phyloP scores from a whole-genome alignment of 1,284 basidiomycete genomes.

The Fomitopsis palustris region DNA sequence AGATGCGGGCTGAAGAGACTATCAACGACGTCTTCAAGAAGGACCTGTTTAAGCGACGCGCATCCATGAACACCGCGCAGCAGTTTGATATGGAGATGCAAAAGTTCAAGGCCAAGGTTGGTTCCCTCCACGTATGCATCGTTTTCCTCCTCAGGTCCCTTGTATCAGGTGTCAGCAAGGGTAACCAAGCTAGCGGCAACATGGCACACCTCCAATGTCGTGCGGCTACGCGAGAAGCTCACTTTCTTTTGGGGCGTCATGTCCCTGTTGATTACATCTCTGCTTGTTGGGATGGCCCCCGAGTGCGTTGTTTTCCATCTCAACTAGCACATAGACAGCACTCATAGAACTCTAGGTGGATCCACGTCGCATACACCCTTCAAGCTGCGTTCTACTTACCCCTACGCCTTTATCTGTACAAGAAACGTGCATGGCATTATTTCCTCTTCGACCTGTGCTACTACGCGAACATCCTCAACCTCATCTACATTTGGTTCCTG shows the following conservation, averaged over 20 bases:
- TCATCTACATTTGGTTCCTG: conserved; percentile 84
- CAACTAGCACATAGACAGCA: conserved; percentile 12
- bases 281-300: conserved; percentile 81
- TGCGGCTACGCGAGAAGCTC: conserved; percentile 87
- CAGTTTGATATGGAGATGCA: conserved; percentile 85
- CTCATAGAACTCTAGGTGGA: conserved; percentile 47
- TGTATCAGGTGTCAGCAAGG: conserved; percentile 64
- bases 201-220: conserved; percentile 89
- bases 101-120: conserved; percentile 69
- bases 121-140: conserved; percentile 6
- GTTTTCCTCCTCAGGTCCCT: conserved; percentile 1
- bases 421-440: conserved; percentile 88
- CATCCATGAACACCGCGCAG: conserved; percentile 70
- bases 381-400: conserved; percentile 78
- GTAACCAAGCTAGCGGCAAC: conserved; percentile 69
- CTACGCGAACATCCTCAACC: conserved; percentile 85
- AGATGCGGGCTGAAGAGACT: conserved; percentile 70
- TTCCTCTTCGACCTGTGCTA: conserved; percentile 94
- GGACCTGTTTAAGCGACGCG: conserved; percentile 27
- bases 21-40: conserved; percentile 36
- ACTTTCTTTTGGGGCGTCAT: conserved; percentile 92
- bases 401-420: conserved; percentile 78
- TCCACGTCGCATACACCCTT: conserved; percentile 76
- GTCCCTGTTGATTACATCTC: conserved; percentile 78
- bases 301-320: conserved; percentile 52